phyloP scores from a whole-genome alignment of 192 early-diverging fungal genomes.

The Entomortierella lignicola region DNA sequence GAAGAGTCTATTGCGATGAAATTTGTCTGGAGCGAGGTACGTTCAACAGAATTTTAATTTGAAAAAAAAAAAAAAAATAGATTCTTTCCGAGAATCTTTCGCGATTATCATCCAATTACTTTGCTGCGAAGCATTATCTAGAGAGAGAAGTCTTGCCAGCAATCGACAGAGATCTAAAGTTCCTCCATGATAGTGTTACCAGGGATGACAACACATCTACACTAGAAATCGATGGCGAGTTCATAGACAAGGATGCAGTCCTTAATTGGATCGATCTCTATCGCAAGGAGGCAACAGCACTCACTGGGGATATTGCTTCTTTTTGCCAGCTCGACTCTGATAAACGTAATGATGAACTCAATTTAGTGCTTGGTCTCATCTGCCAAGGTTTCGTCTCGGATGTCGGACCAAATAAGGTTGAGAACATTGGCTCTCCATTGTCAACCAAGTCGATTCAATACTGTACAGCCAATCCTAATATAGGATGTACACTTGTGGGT shows the following conservation, averaged over 20 bases:
- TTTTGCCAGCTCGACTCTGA: constrained; percentile 64
- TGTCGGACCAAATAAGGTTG: constrained; percentile 24
- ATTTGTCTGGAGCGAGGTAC: constrained; percentile 68
- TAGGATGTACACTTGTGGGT: constrained; percentile 71
- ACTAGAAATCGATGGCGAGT: background rate
- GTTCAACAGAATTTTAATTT: too few relatives aligned
- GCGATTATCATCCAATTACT: constrained; percentile 68
- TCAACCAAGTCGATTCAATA: constrained; percentile 64
- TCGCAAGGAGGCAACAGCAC: constrained; percentile 32
- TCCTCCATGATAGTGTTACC: constrained; percentile 46
- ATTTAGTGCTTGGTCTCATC: constrained; percentile 58
- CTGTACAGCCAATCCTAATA: constrained; percentile 55
- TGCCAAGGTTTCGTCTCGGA: constrained; percentile 51
- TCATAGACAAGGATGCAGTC: constrained; percentile 42
- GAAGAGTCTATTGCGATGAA: constrained; percentile 66
- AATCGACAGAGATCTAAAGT: constrained; percentile 61
- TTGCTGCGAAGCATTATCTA: constrained; percentile 72
- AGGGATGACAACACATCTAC: background rate
- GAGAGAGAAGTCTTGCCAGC: constrained; percentile 65
- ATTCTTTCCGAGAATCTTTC: constrained; percentile 74
- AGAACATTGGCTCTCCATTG: constrained; percentile 59
- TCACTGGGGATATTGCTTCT: constrained; percentile 51
- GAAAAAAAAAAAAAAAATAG: too few relatives aligned
- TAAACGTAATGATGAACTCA: constrained; percentile 66
- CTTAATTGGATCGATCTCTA: constrained; percentile 61